Evolutionary conservation across 2,329 filamentous ascomycete species (phyloP), one percentile per base, ranked within the genome.

Genomic region (Aureobasidium sp.): DNA sequence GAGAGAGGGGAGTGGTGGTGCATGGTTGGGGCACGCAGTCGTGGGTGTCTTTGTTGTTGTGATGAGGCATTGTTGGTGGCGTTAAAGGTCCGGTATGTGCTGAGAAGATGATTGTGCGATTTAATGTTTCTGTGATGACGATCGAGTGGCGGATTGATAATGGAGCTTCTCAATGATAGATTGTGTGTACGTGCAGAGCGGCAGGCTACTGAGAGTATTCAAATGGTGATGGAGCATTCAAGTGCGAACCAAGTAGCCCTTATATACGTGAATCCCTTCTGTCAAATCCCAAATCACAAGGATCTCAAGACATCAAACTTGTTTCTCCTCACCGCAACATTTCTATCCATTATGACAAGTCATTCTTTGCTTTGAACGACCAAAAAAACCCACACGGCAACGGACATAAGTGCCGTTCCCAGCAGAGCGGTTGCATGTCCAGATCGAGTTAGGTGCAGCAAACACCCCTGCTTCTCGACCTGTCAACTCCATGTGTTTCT

Each of bases 281-380:
- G n/a, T n/a, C n/a, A n/a, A n/a, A n/a, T n/a, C n/a, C n/a, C n/a
- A n/a, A n/a, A n/a, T 20, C 31, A 11, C 11, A 22, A 11, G 27
- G 9, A 17, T 25, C 12, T 36, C 31, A 34, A 37, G 14, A 25
- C 42, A 34, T 36, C 17, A 11, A 11, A 8, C 5, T 37, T 12
- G 11, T 20, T 22, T 44, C 15, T 22, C 29, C 22, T 52, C 49
- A 52, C 49, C 49, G 49, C 49, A 52, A 48, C 11, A 37, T 15
- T n/a, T n/a, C 9, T 52, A 52, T 52, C 31, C 25, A 39, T n/a
- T 52, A 25, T n/a, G 49, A 52, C 49, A 39, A 52, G 49, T 52
- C 49, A 52, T 39, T 20, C 39, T 52, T n/a, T n/a, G n/a, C n/a
- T n/a, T n/a, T n/a, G n/a, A n/a, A n/a, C n/a, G n/a, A n/a, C n/a